Percentiles rank a stretch among this genome's conserved stretches.
Conservation (phyloP, 2,329 filamentous ascomycete species). For the Apiospora saccharicola region DNA sequence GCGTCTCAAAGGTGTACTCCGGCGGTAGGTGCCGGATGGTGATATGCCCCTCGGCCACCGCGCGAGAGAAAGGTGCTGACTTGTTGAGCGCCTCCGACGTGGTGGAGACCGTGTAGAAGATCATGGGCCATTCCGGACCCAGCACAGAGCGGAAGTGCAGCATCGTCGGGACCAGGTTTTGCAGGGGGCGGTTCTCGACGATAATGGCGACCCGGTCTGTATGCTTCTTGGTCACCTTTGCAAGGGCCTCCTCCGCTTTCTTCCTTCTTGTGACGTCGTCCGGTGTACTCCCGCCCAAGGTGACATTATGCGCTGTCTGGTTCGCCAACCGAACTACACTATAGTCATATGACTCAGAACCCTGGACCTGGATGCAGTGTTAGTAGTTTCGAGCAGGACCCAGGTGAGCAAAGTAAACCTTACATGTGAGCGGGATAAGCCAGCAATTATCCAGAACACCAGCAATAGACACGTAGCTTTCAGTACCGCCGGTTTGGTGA, state of each 20-base stretch:
- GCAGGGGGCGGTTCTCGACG: conserved; percentile 45
- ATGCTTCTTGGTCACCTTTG: conserved; percentile 25
- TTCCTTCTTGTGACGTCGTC: background rate
- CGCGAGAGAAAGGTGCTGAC: conserved; percentile 46
- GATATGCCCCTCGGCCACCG: conserved; percentile 44
- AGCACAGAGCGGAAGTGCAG: conserved; percentile 49
- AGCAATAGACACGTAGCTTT: conserved; percentile 1
- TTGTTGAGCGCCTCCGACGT: conserved; percentile 26
- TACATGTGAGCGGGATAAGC: conserved; percentile 8
- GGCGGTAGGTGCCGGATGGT: conserved; percentile 48
- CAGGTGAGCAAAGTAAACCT: background rate
- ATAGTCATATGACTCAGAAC: background rate
- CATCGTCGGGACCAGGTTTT: conserved; percentile 46
- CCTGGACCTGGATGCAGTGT: background rate
- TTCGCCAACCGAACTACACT: background rate
- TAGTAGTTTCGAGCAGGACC: background rate
- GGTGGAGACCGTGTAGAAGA: conserved; percentile 50
- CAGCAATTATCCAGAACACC: conserved; percentile 4
- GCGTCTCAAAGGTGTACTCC: conserved; percentile 42
- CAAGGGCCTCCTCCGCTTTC: background rate
- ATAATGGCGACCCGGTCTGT: conserved; percentile 44
- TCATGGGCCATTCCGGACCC: conserved; percentile 52
- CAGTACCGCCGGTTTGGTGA: background rate
- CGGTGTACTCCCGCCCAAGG: background rate
- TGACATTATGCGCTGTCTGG: background rate